A percentile compares a stretch with the other conserved stretches of the same genome.
These are phyloP conservation scores for Chaetothyriales sp. DNA, from an alignment of 2,329 filamentous ascomycete species.

Conservation along the genomic window DNA sequence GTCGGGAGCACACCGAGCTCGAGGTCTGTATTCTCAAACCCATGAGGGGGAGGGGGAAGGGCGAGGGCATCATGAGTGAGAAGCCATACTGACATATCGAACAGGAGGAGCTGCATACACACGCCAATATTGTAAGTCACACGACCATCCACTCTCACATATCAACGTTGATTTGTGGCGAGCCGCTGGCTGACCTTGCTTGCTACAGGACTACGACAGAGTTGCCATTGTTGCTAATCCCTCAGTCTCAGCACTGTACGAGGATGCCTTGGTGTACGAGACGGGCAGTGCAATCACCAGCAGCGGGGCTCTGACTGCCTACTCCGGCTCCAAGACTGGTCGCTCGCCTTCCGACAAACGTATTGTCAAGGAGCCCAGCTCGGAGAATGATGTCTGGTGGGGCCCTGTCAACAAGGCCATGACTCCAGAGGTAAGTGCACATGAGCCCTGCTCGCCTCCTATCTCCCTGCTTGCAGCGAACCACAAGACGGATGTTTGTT, in stretches of 20 bases:
- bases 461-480: background rate
- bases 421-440: conserved; percentile 70
- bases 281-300: conserved; percentile 95
- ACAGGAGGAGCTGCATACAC: conserved; percentile 93
- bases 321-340: conserved; percentile 95
- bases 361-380: conserved; percentile 80
- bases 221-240: conserved; percentile 96
- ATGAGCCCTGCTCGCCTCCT: conserved; percentile 3
- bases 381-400: conserved; percentile 94
- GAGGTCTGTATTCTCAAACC: conserved; percentile 1
- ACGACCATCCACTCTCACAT: background rate
- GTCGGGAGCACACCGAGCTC: background rate
- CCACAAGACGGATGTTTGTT: background rate
- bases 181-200: background rate
- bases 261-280: conserved; percentile 91
- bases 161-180: background rate
- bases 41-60: too few relatives aligned
- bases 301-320: conserved; percentile 84
- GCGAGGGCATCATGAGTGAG: background rate
- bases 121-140: conserved; percentile 58
- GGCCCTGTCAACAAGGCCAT: conserved; percentile 99
- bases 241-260: conserved; percentile 87
- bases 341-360: conserved; percentile 95
- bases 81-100: conserved; percentile 26
- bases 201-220: conserved; percentile 66